Evolutionary conservation across 345 rosid species (phyloP).

Genomic region (Brassica incana): DNA sequence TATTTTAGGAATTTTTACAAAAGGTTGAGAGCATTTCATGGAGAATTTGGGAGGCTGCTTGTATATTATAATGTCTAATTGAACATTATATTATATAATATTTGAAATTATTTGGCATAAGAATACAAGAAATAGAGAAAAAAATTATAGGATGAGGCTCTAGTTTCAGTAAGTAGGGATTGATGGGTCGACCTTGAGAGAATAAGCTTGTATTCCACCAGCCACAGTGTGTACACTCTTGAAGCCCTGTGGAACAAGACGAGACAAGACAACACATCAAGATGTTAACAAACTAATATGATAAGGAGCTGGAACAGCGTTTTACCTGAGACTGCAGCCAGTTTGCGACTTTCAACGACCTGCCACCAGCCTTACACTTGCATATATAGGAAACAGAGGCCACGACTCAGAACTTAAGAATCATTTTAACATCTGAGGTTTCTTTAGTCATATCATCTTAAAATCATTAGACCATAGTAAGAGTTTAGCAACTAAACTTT

Average conservation of each 20-base stretch:
- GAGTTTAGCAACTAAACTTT: neutral
- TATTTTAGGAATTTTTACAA: constrained; percentile 28
- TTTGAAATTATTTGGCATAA: neutral
- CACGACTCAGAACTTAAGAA: neutral
- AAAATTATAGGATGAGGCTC: neutral
- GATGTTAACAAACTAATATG: neutral
- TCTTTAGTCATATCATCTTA: constrained; percentile 4
- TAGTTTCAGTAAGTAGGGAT: constrained; percentile 67
- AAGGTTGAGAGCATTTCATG: constrained; percentile 36
- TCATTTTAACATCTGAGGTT: neutral
- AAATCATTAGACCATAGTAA: neutral
- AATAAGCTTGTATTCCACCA: constrained; percentile 84
- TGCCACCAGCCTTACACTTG: constrained; percentile 88
- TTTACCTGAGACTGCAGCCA: constrained; percentile 82
- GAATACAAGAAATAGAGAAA: neutral
- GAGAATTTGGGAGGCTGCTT: neutral
- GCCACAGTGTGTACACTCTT: constrained; percentile 64
- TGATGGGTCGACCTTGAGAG: constrained; percentile 70
- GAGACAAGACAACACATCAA: constrained; percentile 7
- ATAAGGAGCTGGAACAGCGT: neutral
- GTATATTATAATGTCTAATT: constrained; percentile 1
- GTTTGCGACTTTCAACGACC: constrained; percentile 81
- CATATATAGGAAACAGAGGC: constrained; percentile 13
- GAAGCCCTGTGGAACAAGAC: constrained; percentile 61
- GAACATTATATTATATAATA: neutral